These are phyloP conservation scores for Gymnopilus junonius DNA, from an alignment of 768 basidiomycete genomes.

Conservation along the genomic window DNA sequence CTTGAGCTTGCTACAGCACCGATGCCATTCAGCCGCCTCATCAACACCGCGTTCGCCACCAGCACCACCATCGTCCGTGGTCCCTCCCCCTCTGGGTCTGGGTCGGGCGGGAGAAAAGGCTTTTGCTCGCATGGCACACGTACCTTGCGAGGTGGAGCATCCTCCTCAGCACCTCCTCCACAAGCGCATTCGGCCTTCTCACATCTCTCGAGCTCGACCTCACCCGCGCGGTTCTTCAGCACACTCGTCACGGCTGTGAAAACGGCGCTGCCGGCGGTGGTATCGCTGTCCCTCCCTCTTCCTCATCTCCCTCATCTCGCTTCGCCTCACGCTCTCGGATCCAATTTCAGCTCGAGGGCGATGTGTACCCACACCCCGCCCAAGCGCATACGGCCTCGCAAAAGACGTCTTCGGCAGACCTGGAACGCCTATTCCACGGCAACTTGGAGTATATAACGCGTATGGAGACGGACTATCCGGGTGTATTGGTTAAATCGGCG, in stretches of 20 bases:
- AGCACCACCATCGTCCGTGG: neutral
- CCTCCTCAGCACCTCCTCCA: neutral
- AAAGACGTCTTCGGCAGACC: slow-evolving; percentile 2
- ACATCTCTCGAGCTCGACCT: neutral
- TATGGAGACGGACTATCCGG: slow-evolving; percentile 25
- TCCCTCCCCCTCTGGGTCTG: no score
- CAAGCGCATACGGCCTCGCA: no score
- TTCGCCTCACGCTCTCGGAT: no score
- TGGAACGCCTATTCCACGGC: slow-evolving; percentile 24
- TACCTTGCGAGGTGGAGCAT: no score
- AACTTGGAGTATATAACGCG: slow-evolving; percentile 25
- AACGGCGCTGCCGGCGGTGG: no score
- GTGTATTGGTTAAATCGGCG: slow-evolving; percentile 20
- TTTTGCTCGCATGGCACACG: neutral
- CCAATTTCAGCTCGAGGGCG: no score
- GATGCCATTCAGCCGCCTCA: neutral
- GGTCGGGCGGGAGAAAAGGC: neutral
- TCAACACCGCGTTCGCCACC: neutral
- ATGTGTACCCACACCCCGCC: no score
- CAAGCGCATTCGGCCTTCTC: neutral
- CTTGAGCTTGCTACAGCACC: neutral
- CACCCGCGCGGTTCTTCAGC: no score
- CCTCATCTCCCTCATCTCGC: no score
- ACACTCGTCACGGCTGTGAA: no score
- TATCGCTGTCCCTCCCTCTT: no score